Conservation (phyloP, 2,329 filamentous ascomycete species). For the Dothistroma septosporum region DNA sequence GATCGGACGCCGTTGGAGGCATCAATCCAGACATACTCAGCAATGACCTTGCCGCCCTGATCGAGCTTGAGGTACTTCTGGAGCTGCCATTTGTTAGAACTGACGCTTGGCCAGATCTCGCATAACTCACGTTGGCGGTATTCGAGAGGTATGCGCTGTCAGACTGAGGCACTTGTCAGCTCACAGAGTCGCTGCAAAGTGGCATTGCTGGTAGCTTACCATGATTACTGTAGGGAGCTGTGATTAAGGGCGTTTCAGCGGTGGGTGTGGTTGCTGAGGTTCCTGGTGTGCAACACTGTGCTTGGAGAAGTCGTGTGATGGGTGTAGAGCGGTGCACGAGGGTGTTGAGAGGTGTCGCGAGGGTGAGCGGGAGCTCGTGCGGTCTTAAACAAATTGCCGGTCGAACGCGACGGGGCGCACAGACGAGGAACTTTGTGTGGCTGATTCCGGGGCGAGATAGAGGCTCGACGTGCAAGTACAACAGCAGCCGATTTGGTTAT, state of each 20-base stretch:
- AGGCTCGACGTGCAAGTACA: background rate
- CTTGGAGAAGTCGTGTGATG: background rate
- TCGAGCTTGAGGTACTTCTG: slow-evolving; percentile 87
- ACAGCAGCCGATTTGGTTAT: background rate
- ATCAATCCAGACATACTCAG: slow-evolving; percentile 97
- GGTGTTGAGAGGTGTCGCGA: background rate
- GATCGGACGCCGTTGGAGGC: slow-evolving; percentile 77
- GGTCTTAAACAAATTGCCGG: slow-evolving; percentile 6
- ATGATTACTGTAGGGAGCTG: slow-evolving; percentile 3
- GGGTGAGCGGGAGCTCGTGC: slow-evolving; percentile 1
- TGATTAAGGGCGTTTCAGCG: background rate
- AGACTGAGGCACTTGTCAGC: slow-evolving; percentile 19
- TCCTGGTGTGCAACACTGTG: background rate
- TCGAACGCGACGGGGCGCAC: background rate
- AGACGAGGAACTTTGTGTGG: background rate
- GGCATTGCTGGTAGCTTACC: slow-evolving; percentile 8
- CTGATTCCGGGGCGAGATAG: background rate
- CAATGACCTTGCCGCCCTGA: slow-evolving; percentile 84
- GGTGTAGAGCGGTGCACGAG: background rate
- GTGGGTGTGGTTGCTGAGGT: background rate
- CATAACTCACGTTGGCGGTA: slow-evolving; percentile 44
- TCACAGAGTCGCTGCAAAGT: background rate
- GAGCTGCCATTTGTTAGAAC: slow-evolving; percentile 55
- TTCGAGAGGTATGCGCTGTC: slow-evolving; percentile 39
- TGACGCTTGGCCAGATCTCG: slow-evolving; percentile 2